Percentiles rank a stretch among this genome's conserved stretches.
These are phyloP conservation scores for Globisporangium emineosum DNA, from an alignment of 352 stramenopile species.

Conservation along the genomic window DNA sequence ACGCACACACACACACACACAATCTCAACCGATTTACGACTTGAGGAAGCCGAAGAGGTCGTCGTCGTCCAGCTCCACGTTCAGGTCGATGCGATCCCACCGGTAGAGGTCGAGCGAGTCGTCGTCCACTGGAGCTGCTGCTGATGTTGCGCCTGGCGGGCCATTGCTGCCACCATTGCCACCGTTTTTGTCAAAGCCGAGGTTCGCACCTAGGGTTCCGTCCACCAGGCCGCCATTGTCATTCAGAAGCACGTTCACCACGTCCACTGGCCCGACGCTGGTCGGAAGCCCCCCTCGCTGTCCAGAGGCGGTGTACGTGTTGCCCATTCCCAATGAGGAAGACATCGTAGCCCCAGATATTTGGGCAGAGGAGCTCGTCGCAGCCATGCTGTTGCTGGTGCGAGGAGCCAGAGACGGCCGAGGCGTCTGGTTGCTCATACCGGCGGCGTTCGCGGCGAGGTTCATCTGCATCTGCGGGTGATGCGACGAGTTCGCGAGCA, in stretches of 20 bases:
- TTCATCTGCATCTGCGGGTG: constrained; percentile 20
- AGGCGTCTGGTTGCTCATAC: constrained; percentile 12
- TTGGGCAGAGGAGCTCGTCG: constrained; percentile 6
- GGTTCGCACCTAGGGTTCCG: constrained; percentile 1
- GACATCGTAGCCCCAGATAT: no score
- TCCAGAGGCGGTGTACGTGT: constrained; percentile 1
- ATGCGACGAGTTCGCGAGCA: constrained; percentile 14
- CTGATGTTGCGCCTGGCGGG: background rate
- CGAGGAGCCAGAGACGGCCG: constrained; percentile 16
- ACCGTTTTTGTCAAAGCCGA: constrained; percentile 18
- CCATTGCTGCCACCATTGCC: background rate
- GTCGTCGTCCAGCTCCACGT: constrained; percentile 81
- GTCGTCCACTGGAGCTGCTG: constrained; percentile 23
- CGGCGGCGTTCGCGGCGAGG: constrained; percentile 1
- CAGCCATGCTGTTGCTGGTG: constrained; percentile 2
- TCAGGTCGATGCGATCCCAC: constrained; percentile 80
- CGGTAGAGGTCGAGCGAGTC: constrained; percentile 71
- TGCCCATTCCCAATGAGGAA: constrained; percentile 11
- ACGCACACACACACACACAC: constrained; percentile 16
- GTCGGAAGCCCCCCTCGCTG: background rate
- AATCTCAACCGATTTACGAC: constrained; percentile 34
- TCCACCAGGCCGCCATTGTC: background rate
- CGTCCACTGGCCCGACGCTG: constrained; percentile 8
- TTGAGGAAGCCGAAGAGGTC: constrained; percentile 87
- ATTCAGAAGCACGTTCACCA: constrained; percentile 11